Percentiles rank a stretch among this genome's conserved stretches.
These are phyloP conservation scores for Diaporthe sp. DNA, from an alignment of 2,329 filamentous ascomycete genomes.

Conservation along the genomic window DNA sequence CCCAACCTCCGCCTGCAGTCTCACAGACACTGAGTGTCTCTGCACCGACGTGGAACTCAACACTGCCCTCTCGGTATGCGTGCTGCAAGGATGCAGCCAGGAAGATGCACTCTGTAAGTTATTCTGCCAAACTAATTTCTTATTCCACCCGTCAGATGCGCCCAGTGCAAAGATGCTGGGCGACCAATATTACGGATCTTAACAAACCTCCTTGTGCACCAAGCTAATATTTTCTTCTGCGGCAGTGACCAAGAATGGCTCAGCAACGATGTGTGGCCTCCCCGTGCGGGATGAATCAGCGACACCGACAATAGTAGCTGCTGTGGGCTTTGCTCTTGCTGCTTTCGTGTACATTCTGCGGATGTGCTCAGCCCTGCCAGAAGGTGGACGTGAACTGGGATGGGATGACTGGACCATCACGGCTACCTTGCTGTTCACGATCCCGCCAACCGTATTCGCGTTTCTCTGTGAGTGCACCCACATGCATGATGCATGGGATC, in stretches of 20 bases:
- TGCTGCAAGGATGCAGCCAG: constrained; percentile 9
- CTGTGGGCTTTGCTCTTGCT: constrained; percentile 1
- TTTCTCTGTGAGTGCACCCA: background rate
- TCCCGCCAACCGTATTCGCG: constrained; percentile 10
- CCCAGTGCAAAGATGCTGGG: background rate
- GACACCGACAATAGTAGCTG: background rate
- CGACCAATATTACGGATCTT: background rate
- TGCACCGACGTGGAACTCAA: constrained; percentile 22
- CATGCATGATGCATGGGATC: too few species aligned
- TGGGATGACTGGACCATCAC: constrained; percentile 27
- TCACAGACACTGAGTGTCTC: constrained; percentile 12
- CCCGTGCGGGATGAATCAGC: background rate
- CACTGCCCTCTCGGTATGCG: constrained; percentile 6
- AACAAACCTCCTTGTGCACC: background rate
- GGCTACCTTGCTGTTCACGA: background rate
- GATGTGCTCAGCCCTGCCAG: background rate
- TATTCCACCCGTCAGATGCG: background rate
- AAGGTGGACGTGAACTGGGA: background rate
- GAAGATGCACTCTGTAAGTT: constrained; percentile 1
- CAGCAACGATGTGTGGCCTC: background rate
- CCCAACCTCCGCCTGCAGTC: background rate
- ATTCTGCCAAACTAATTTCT: too few species aligned
- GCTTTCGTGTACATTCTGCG: constrained; percentile 11
- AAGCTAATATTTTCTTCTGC: background rate
- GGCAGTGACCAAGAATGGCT: constrained; percentile 21